A percentile compares a stretch with the other conserved stretches of the same genome.
These are phyloP conservation scores for Suillus occidentalis DNA, from an alignment of 768 basidiomycete species.

Conservation along the genomic window DNA sequence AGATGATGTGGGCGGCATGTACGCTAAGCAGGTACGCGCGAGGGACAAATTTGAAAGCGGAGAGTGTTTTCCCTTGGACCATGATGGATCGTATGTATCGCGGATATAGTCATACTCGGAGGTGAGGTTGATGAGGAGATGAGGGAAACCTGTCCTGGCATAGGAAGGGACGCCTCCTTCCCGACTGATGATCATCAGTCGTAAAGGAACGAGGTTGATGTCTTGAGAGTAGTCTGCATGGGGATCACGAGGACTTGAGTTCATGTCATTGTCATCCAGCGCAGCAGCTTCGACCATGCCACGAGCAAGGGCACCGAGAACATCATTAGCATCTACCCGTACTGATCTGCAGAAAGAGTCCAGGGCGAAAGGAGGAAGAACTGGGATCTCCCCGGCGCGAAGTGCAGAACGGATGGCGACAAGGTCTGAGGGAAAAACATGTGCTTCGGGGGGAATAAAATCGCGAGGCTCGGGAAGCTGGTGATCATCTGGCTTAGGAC, in stretches of 20 bases:
- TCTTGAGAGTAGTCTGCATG: conserved; percentile 47
- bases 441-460: conserved; percentile 63
- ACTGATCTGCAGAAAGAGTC: conserved; percentile 88
- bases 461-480: conserved; percentile 31
- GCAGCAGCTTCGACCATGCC: conserved; percentile 71
- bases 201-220: conserved; percentile 86
- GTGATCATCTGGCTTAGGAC: conserved; percentile 62
- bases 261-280: conserved; percentile 42
- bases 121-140: conserved; percentile 90
- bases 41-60: conserved; percentile 84
- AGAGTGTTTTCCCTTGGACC: conserved; percentile 79
- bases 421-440: conserved; percentile 78
- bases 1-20: conserved; percentile 93
- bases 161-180: conserved; percentile 98
- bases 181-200: conserved; percentile 96
- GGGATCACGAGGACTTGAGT: conserved; percentile 29
- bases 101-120: conserved; percentile 86
- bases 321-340: conserved; percentile 84
- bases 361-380: conserved; percentile 89
- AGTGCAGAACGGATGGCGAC: conserved; percentile 86
- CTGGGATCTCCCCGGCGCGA: conserved; percentile 92
- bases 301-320: conserved; percentile 81
- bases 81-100: conserved; percentile 76
- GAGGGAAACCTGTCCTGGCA: conserved; percentile 91
- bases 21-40: conserved; percentile 80